Evolutionary conservation across 768 basidiomycete species (phyloP).

Genomic region (Phylloporus arenicola): DNA sequence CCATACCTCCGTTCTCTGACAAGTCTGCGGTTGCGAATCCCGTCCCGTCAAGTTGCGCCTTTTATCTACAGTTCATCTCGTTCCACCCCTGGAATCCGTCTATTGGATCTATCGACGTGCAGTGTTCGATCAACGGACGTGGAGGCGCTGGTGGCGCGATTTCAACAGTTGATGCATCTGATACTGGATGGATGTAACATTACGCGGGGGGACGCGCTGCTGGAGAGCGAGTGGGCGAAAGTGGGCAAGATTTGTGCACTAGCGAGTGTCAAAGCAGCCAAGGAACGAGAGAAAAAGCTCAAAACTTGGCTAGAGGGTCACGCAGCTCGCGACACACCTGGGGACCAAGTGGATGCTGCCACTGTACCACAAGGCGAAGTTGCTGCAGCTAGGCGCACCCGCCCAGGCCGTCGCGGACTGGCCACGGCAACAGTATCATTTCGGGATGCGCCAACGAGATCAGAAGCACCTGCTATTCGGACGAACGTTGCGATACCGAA

Average conservation of each 20-base stretch:
- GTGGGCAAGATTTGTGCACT: constrained; percentile 60
- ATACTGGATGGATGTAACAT: constrained; percentile 65
- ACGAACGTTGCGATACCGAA: constrained; percentile 26
- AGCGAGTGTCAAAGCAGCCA: constrained; percentile 54
- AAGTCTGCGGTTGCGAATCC: constrained; percentile 66
- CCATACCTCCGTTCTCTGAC: constrained; percentile 40
- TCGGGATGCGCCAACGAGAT: constrained; percentile 28
- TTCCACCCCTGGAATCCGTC: constrained; percentile 41
- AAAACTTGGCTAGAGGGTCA: constrained; percentile 44
- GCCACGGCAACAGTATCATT: constrained; percentile 63
- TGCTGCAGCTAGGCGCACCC: constrained; percentile 18
- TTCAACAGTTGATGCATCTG: constrained; percentile 53
- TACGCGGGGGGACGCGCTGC: constrained; percentile 45
- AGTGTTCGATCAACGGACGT: constrained; percentile 49
- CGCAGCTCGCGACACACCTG: constrained; percentile 2
- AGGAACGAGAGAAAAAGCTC: constrained; percentile 61
- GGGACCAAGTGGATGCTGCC: background rate
- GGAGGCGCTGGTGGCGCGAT: constrained; percentile 47
- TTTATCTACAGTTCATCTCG: constrained; percentile 31
- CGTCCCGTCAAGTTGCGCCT: constrained; percentile 52
- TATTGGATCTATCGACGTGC: constrained; percentile 76
- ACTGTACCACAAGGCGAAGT: constrained; percentile 1
- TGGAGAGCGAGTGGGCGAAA: constrained; percentile 51
- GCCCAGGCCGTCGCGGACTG: constrained; percentile 54
- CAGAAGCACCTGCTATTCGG: constrained; percentile 8